A percentile compares a stretch with the other conserved stretches of the same genome.
Evolutionary conservation across 352 stramenopile genomes (phyloP).

Genomic region (Elongisporangium anandrum): DNA sequence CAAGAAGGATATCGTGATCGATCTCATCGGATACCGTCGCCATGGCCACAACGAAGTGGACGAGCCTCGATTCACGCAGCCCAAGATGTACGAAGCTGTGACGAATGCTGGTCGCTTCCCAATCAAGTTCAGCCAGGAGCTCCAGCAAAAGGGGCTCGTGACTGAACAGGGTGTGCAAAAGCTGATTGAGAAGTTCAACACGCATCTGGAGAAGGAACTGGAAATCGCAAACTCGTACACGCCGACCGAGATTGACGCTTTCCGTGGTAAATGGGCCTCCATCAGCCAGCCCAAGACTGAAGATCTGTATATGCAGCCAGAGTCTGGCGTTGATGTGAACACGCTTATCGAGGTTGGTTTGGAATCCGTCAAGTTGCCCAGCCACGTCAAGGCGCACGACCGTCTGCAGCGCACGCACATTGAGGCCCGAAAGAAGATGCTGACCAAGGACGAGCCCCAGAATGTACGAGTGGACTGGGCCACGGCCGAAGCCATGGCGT

Average conservation of each 20-base stretch:
- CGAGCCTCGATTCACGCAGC: slow-evolving; percentile 86
- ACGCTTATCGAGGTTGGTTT: slow-evolving; percentile 58
- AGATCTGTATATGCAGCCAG: slow-evolving; percentile 48
- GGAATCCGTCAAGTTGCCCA: slow-evolving; percentile 58
- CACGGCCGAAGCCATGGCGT: slow-evolving; percentile 85
- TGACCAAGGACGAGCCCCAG: slow-evolving; percentile 26
- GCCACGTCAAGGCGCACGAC: slow-evolving; percentile 52
- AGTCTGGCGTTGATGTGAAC: slow-evolving; percentile 50
- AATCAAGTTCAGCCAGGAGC: slow-evolving; percentile 62
- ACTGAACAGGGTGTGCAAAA: slow-evolving; percentile 51
- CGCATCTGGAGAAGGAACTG: slow-evolving; percentile 66
- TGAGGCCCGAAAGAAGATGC: slow-evolving; percentile 65
- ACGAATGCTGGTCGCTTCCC: slow-evolving; percentile 59
- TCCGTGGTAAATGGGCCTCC: slow-evolving; percentile 61
- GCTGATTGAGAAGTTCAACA: slow-evolving; percentile 48
- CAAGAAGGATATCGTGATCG: slow-evolving; percentile 83
- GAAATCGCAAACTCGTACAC: slow-evolving; percentile 42
- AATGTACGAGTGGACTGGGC: slow-evolving; percentile 83
- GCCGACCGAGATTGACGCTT: slow-evolving; percentile 65
- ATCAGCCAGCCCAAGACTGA: slow-evolving; percentile 44
- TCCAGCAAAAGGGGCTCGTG: slow-evolving; percentile 53
- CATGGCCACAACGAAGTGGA: slow-evolving; percentile 91
- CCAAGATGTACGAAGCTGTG: slow-evolving; percentile 83
- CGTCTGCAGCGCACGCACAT: slow-evolving; percentile 80
- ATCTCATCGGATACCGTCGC: slow-evolving; percentile 79